phyloP scores from a whole-genome alignment of 805 yeast genomes.

The Saturnispora besseyi region DNA sequence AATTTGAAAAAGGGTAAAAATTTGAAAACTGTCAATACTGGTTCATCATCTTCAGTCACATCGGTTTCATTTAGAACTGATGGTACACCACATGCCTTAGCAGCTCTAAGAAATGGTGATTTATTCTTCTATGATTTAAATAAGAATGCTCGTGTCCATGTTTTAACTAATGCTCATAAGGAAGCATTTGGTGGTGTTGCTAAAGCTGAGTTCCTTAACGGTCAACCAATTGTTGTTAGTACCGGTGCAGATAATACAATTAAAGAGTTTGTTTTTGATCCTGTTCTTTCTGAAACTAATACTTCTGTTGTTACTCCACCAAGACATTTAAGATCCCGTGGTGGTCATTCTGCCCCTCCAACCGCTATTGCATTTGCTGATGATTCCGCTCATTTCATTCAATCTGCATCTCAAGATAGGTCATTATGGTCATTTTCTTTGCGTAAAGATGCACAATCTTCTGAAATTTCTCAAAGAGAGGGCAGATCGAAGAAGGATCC shows the following conservation, averaged over 20 bases:
- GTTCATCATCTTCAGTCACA: constrained; percentile 34
- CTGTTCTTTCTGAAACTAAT: constrained; percentile 61
- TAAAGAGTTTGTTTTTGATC: constrained; percentile 90
- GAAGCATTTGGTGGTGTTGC: constrained; percentile 72
- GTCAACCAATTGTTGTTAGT: constrained; percentile 85
- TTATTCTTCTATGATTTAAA: constrained; percentile 77
- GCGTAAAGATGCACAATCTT: constrained; percentile 94
- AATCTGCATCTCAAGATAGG: constrained; percentile 80
- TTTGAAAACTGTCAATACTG: constrained; percentile 43
- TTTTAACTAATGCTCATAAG: constrained; percentile 62
- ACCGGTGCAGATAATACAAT: constrained; percentile 86
- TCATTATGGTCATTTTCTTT: constrained; percentile 88
- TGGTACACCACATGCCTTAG: constrained; percentile 73
- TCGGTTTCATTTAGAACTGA: constrained; percentile 87
- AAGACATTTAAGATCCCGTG: constrained; percentile 82
- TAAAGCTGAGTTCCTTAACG: constrained; percentile 66
- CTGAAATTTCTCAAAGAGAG: constrained; percentile 76
- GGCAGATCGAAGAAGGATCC: constrained; percentile 35
- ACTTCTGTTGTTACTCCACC: constrained; percentile 75
- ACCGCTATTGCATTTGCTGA: constrained; percentile 64
- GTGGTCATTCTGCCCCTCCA: constrained; percentile 96
- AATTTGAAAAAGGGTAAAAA: constrained; percentile 58
- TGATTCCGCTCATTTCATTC: constrained; percentile 66
- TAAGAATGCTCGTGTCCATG: constrained; percentile 63
- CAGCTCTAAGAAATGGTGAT: constrained; percentile 74